Percentiles rank a stretch among this genome's conserved stretches.
These are phyloP conservation scores for Phanerochaete carnosa DNA, from an alignment of 768 basidiomycete genomes.

Conservation along the genomic window DNA sequence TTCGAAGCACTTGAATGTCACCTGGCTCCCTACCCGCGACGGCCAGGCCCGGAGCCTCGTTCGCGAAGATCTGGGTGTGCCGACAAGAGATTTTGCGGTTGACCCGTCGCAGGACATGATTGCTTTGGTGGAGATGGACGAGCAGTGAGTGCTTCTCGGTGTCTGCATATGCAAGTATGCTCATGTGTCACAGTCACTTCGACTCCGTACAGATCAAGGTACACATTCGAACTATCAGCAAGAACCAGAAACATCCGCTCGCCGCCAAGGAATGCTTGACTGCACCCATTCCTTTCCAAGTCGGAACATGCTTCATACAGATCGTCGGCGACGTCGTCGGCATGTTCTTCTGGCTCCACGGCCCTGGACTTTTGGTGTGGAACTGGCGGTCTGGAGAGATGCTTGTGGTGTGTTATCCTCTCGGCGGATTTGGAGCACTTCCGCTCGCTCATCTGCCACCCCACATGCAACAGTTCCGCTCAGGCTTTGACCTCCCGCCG, in stretches of 20 bases:
- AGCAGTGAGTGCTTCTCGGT: slow-evolving; percentile 9
- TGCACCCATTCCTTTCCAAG: slow-evolving; percentile 24
- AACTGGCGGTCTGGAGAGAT: slow-evolving; percentile 46
- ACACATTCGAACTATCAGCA: slow-evolving; percentile 40
- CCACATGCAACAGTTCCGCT: slow-evolving; percentile 26
- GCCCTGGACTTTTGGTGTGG: slow-evolving; percentile 42
- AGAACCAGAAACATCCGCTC: slow-evolving; percentile 37
- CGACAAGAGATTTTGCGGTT: slow-evolving; percentile 56
- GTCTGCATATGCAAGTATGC: not conserved
- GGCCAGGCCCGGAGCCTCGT: slow-evolving; percentile 17
- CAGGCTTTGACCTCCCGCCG: slow-evolving; percentile 20
- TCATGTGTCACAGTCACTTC: not conserved
- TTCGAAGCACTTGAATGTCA: slow-evolving; percentile 22
- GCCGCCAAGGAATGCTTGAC: slow-evolving; percentile 29
- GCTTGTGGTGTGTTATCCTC: slow-evolving; percentile 38
- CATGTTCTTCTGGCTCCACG: slow-evolving; percentile 37
- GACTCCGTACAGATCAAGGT: slow-evolving; percentile 27
- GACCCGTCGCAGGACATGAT: slow-evolving; percentile 64
- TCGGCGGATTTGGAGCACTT: not conserved
- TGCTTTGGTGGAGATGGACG: slow-evolving; percentile 34
- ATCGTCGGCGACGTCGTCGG: slow-evolving; percentile 54
- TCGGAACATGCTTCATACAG: slow-evolving; percentile 39
- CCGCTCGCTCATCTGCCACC: not conserved
- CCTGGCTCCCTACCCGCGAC: slow-evolving; percentile 22
- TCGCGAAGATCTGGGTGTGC: slow-evolving; percentile 35